phyloP scores from a whole-genome alignment of 2,329 filamentous ascomycete genomes.

The Exophiala sp. region DNA sequence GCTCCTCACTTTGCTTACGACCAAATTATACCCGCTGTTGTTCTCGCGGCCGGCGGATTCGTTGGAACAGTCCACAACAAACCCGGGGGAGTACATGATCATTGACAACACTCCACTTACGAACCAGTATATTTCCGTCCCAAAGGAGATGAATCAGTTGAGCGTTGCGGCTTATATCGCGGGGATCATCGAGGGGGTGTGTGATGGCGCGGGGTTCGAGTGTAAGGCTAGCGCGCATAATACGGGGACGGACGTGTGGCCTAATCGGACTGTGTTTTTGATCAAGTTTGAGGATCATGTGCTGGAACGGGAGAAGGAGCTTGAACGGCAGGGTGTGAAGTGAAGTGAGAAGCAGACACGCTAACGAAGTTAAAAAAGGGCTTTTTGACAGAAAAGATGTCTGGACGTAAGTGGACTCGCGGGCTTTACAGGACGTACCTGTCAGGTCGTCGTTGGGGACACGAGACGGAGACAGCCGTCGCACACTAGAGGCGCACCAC shows the following conservation, averaged over 20 bases:
- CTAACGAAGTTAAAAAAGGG: no score
- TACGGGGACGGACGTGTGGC: constrained; percentile 76
- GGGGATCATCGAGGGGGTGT: constrained; percentile 91
- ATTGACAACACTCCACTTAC: constrained; percentile 97
- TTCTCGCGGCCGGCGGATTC: constrained; percentile 89
- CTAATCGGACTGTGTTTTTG: constrained; percentile 90
- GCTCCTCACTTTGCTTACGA: constrained; percentile 92
- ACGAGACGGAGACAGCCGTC: no score
- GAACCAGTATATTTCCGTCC: constrained; percentile 88
- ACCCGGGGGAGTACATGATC: constrained; percentile 97
- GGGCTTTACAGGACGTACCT: no score
- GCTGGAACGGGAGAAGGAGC: constrained; percentile 80
- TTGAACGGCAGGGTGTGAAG: constrained; percentile 59
- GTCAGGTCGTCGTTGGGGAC: no score
- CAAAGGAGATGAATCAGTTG: constrained; percentile 91
- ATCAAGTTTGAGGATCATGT: constrained; percentile 91
- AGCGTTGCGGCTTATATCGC: constrained; percentile 96
- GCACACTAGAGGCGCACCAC: no score
- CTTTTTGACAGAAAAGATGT: no score
- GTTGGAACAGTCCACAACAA: constrained; percentile 82
- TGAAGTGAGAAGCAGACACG: constrained; percentile 24
- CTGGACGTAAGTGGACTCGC: no score
- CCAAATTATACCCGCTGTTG: constrained; percentile 84
- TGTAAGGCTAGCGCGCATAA: constrained; percentile 88
- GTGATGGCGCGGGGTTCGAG: constrained; percentile 86